Base-by-base conservation (phyloP, 371 early-diverging fungal species). In the Mortierella sp. region DNA sequence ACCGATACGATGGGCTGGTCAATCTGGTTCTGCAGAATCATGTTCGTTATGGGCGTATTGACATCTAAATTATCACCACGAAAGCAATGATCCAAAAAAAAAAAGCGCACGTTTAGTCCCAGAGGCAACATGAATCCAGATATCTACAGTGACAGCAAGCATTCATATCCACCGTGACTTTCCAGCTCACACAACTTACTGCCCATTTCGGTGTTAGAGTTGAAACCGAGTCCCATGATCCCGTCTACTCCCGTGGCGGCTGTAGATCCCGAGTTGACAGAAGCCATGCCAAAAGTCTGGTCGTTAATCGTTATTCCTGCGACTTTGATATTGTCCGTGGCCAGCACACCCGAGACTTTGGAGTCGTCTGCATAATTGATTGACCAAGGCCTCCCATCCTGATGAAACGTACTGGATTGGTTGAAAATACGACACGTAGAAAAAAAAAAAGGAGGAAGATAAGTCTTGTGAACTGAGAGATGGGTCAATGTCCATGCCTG, bases 281-380 rank as follows among this genome's bases (percentile, higher is more conserved):
- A 70, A 4, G 86, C 86, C 46, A 85, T 29, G 4, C 86, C 86
- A 58, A 85, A 82, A 2, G 79, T 85, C 55, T 85, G 86, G 16
- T 55, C 29, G 3, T 27, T 51, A 41, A 85, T 35, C 4, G 56
- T 18, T 60, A 85, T 81, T 1, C 86, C 86, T 44, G 82, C 86
- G 8, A 85, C 82, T 43, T 70, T 76, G 5, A 85, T 43, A 32
- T 81, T 76, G 70, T 85, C 86, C 27, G 29, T 60, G 14, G 82
- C 86, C 7, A 81, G 44, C 32, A 74, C 72, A 29, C 86, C 86
- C 14, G 82, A 74, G 6, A 79, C 79, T n/a, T 77, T 70, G 21
- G 82, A 75, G 79, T 75, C 76, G 56, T 85, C 86, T 27, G 86
- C 86, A 70, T 85, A 85, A 70, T 68, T 85, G 75, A 85, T 75